Percentiles rank a stretch among this genome's conserved stretches.
phyloP scores from a whole-genome alignment of 2,329 filamentous ascomycete genomes.

The Ceratocystis alfenasii region DNA sequence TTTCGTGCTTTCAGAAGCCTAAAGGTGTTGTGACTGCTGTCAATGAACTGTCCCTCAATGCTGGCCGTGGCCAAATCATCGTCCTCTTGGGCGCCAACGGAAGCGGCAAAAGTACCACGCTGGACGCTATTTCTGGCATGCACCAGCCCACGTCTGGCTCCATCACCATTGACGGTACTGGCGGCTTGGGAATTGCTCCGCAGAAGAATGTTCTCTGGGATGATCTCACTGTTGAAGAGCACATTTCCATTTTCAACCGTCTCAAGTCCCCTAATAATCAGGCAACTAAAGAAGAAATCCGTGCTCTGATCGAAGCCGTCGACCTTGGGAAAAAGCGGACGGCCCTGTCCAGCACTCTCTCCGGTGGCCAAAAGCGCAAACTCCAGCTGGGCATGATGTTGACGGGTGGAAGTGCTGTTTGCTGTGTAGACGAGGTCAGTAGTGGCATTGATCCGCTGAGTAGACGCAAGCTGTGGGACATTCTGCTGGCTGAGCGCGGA shows the following conservation, averaged over 20 bases:
- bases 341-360: constrained; percentile 63
- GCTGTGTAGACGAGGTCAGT: constrained; percentile 84
- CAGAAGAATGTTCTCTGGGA: constrained; percentile 95
- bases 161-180: constrained; percentile 65
- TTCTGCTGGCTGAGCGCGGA: constrained; percentile 72
- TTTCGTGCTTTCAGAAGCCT: constrained; percentile 24
- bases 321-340: constrained; percentile 65
- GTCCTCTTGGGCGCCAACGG: constrained; percentile 82
- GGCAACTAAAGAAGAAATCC: constrained; percentile 48
- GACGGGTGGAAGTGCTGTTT: constrained; percentile 75
- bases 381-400: constrained; percentile 92
- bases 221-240: constrained; percentile 72
- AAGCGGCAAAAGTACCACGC: constrained; percentile 77
- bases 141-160: constrained; percentile 63
- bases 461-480: constrained; percentile 86
- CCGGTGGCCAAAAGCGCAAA: constrained; percentile 85
- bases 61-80: constrained; percentile 68
- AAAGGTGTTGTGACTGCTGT: constrained; percentile 59
- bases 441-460: constrained; percentile 80
- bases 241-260: constrained; percentile 70
- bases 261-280: constrained; percentile 54
- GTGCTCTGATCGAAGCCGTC: constrained; percentile 53
- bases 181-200: constrained; percentile 74
- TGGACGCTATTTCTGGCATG: constrained; percentile 77
- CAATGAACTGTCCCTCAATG: constrained; percentile 56